These are phyloP conservation scores for Anethum foeniculum DNA, from an alignment of 140 eudicot genomes.

Conservation along the genomic window DNA sequence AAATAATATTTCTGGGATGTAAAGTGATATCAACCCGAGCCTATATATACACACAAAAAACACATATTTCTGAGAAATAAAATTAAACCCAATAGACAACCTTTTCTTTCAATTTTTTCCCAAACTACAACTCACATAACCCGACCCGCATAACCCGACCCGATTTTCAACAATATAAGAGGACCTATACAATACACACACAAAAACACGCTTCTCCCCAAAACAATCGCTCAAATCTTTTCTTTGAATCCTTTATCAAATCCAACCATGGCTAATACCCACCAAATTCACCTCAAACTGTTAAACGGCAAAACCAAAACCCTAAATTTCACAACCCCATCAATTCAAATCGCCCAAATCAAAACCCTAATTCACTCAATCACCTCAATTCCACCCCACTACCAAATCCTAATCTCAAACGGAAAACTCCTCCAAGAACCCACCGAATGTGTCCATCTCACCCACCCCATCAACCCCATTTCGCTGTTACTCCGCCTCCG, in stretches of 20 bases:
- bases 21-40: too few species aligned
- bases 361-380: constrained; percentile 44
- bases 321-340: constrained; percentile 52
- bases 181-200: not conserved
- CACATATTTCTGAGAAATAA: too few species aligned
- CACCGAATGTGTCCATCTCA: constrained; percentile 13
- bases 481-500: constrained; percentile 59
- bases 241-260: not conserved
- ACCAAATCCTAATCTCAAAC: constrained; percentile 39
- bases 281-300: constrained; percentile 51
- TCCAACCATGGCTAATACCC: constrained; percentile 18
- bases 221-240: not conserved
- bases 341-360: constrained; percentile 36
- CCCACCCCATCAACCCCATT: constrained; percentile 17
- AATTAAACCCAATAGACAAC: too few species aligned
- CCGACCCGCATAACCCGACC: not conserved
- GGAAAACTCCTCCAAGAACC: constrained; percentile 33
- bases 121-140: too few species aligned
- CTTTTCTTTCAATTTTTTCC: too few species aligned
- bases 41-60: too few species aligned
- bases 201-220: not conserved
- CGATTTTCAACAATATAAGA: not conserved
- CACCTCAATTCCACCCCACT: constrained; percentile 45
- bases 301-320: constrained; percentile 55
- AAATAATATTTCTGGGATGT: too few species aligned